These are phyloP conservation scores for Musa acuminata DNA, from an alignment of 176 grass and related monocot genomes.

Conservation along the genomic window DNA sequence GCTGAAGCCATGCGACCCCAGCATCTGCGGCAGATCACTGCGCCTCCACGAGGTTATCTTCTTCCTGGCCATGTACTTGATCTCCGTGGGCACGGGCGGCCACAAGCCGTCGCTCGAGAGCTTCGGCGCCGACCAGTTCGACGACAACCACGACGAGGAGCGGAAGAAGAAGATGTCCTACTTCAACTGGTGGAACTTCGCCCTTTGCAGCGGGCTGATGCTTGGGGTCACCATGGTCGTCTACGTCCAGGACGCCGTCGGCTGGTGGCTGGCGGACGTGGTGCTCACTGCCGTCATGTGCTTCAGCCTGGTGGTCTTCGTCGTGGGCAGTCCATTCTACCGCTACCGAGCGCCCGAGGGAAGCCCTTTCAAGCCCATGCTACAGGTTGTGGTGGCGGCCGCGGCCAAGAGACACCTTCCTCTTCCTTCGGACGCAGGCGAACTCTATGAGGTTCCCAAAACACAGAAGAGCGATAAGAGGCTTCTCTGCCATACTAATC, in stretches of 20 bases:
- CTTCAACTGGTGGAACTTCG: slow-evolving; percentile 85
- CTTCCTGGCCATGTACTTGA: slow-evolving; percentile 34
- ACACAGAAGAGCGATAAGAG: slow-evolving; percentile 33
- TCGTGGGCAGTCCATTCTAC: slow-evolving; percentile 48
- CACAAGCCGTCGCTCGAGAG: slow-evolving; percentile 59
- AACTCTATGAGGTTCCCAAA: slow-evolving; percentile 42
- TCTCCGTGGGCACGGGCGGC: slow-evolving; percentile 46
- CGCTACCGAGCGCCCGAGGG: slow-evolving; percentile 23
- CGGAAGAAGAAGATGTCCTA: slow-evolving; percentile 80
- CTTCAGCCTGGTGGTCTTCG: slow-evolving; percentile 29
- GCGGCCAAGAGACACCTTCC: slow-evolving; percentile 40
- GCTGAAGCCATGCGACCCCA: slow-evolving; percentile 15
- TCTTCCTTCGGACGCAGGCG: slow-evolving; percentile 17
- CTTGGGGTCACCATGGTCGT: slow-evolving; percentile 43
- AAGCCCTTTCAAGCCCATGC: slow-evolving; percentile 61
- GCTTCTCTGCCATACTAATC: slow-evolving; percentile 48
- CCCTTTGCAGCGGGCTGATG: slow-evolving; percentile 38
- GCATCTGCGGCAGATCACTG: slow-evolving; percentile 33
- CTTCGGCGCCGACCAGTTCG: slow-evolving; percentile 73
- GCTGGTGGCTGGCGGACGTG: slow-evolving; percentile 47
- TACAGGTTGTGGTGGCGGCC: slow-evolving; percentile 42
- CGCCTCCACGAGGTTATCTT: slow-evolving; percentile 50
- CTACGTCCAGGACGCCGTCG: slow-evolving; percentile 53
- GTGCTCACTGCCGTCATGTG: slow-evolving; percentile 19
- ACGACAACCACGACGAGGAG: slow-evolving; percentile 32